A percentile compares a stretch with the other conserved stretches of the same genome.
Evolutionary conservation across 495 filamentous ascomycete species (phyloP).

Genomic region (Penicillium cinerascens): DNA sequence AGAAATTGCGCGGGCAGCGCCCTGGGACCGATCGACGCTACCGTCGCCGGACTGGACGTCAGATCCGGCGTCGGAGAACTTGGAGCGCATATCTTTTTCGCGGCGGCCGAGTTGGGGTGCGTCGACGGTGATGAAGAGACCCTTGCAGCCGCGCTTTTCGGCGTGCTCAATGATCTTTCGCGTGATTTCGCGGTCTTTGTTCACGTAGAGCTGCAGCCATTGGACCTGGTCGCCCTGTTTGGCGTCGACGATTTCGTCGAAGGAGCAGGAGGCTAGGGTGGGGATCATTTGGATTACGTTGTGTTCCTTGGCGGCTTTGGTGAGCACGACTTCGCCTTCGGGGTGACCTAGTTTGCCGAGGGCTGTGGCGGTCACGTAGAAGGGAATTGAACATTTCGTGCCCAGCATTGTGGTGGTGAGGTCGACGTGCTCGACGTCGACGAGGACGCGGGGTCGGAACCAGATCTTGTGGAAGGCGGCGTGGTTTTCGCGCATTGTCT

Average conservation of each 20-base stretch:
- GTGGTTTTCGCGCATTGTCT: slow-evolving; percentile 97
- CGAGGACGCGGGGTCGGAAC: slow-evolving; percentile 84
- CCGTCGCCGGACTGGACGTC: slow-evolving; percentile 71
- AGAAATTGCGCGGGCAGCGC: slow-evolving; percentile 87
- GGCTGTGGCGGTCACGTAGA: slow-evolving; percentile 91
- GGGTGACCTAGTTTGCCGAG: slow-evolving; percentile 86
- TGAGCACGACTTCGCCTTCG: slow-evolving; percentile 89
- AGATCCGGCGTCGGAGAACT: slow-evolving; percentile 82
- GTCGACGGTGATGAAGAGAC: slow-evolving; percentile 97
- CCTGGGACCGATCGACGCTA: slow-evolving; percentile 78
- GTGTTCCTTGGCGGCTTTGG: slow-evolving; percentile 76
- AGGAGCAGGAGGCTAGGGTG: slow-evolving; percentile 94
- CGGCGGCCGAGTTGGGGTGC: slow-evolving; percentile 91
- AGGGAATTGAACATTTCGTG: slow-evolving; percentile 73
- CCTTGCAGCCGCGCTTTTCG: slow-evolving; percentile 89
- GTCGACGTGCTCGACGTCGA: slow-evolving; percentile 84
- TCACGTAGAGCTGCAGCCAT: slow-evolving; percentile 98
- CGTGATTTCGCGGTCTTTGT: slow-evolving; percentile 91
- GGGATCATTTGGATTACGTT: slow-evolving; percentile 96
- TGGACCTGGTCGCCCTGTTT: slow-evolving; percentile 76
- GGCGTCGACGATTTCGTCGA: slow-evolving; percentile 95
- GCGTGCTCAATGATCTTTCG: slow-evolving; percentile 87
- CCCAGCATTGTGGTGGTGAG: slow-evolving; percentile 88
- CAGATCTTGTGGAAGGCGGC: slow-evolving; percentile 95
- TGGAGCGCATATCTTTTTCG: slow-evolving; percentile 93